phyloP scores from a whole-genome alignment of 1,139 yeast species.

The Taphrina betulina region DNA sequence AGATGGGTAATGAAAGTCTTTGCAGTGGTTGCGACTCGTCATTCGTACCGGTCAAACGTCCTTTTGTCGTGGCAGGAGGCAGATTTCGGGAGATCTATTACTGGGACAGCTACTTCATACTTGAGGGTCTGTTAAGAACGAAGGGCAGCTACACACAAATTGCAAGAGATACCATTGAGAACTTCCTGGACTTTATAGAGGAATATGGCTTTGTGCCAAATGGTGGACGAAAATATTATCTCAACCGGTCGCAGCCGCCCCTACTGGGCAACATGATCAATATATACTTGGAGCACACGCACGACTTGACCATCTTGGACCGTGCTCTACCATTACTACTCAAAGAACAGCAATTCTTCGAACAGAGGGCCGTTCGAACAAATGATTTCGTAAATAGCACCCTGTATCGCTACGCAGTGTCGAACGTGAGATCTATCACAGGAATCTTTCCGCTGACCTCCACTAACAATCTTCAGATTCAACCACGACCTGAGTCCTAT shows the following conservation, averaged over 20 bases:
- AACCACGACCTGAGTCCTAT: conserved; percentile 33
- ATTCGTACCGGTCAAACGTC: conserved; percentile 24
- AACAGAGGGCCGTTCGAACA: neutral
- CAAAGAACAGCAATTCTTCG: conserved; percentile 19
- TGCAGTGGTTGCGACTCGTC: conserved; percentile 32
- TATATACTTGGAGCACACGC: conserved; percentile 15
- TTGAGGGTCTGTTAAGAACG: conserved; percentile 29
- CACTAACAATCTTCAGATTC: conserved; percentile 10
- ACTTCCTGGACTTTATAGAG: conserved; percentile 20
- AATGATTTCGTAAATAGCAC: neutral
- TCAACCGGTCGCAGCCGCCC: conserved; percentile 34
- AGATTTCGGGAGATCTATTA: conserved; percentile 32
- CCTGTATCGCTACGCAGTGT: conserved; percentile 9
- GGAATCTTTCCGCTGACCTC: no score
- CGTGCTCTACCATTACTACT: conserved; percentile 29
- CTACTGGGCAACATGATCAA: conserved; percentile 27
- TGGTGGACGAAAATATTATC: conserved; percentile 32
- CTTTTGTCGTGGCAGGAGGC: conserved; percentile 33
- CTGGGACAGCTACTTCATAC: conserved; percentile 33
- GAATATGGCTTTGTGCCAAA: conserved; percentile 32
- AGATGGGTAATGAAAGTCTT: neutral
- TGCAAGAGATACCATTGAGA: conserved; percentile 24
- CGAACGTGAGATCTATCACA: no score
- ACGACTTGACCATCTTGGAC: conserved; percentile 19
- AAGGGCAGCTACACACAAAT: conserved; percentile 8